phyloP scores from a whole-genome alignment of 495 filamentous ascomycete species.

The Xylaria castorea region DNA sequence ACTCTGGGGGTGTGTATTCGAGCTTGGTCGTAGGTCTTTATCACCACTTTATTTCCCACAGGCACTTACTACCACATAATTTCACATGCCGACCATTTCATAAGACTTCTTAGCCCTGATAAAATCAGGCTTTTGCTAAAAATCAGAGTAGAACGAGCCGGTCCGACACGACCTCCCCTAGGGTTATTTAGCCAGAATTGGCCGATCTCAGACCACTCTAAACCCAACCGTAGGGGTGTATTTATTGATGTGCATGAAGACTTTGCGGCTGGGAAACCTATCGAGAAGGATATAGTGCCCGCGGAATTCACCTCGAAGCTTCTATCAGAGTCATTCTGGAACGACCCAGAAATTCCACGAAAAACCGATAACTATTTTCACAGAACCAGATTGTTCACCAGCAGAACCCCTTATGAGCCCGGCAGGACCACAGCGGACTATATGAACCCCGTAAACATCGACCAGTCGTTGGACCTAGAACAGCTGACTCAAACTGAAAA shows the following conservation, averaged over 20 bases:
- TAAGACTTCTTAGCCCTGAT: too few relatives aligned
- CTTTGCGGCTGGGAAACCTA: background rate
- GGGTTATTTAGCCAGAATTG: background rate
- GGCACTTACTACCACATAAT: background rate
- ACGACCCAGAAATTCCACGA: background rate
- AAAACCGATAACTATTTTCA: constrained; percentile 13
- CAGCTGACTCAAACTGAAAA: background rate
- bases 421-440: background rate
- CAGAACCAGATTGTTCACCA: constrained; percentile 1
- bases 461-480: background rate
- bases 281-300: background rate
- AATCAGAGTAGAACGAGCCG: background rate
- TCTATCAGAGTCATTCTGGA: constrained; percentile 15
- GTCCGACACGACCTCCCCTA: background rate
- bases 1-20: background rate
- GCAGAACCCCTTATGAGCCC: background rate
- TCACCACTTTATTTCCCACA: background rate
- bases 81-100: background rate
- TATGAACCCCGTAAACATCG: background rate
- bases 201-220: background rate
- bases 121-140: background rate
- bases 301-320: background rate
- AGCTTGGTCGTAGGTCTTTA: background rate
- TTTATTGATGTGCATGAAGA: background rate
- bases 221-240: background rate